Base-by-base conservation (phyloP, 805 yeast species). In the Pichia membranifaciens region DNA sequence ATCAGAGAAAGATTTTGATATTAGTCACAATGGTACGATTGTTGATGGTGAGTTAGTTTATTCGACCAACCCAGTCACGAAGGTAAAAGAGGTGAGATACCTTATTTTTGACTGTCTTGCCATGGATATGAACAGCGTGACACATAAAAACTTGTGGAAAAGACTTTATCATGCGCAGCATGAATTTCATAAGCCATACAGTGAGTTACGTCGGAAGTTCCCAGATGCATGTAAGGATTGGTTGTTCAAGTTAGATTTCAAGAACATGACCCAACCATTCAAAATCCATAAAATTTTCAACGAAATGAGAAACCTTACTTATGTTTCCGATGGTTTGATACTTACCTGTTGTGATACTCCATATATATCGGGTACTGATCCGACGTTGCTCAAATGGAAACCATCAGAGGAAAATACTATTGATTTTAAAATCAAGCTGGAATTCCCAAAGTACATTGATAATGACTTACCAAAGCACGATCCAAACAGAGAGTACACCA, bases 331-430 rank as follows among this genome's bases (percentile, higher is more conserved):
- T 68, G 99, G 99, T 1, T 74, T 93, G 23, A 87, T 93, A 51
- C 87, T 89, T 64, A 93, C 99, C 2, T 87, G 96, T 54, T 84
- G 95, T 38, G 87, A 81, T 45, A 79, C 91, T 1, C 95, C 96
- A 0, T 93, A 93, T 66, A 72, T 79, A 3, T 79, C 82, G 52
- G 98, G 98, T 13, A 91, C 98, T 1, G 98, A 93, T 64, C 75
- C 79, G 0, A 79, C 88, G 6, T 70, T 93, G 43, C 68, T 93
- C 47, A 93, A 95, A 66, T 93, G 99, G 99, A 93, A 93, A 60
- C 98, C 99, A 2, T 87, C 95, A 12, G 87, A 87, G 52, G 99
- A 91, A 64, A 95, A 93, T 58, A 84, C 97, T 0, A 79, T 95
- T 38, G 99, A 93, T 66, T 93, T 87, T 66, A 82, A 82, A 60